Evolutionary conservation across 2,329 filamentous ascomycete genomes (phyloP).

Genomic region (Endocalyx cinctus): DNA sequence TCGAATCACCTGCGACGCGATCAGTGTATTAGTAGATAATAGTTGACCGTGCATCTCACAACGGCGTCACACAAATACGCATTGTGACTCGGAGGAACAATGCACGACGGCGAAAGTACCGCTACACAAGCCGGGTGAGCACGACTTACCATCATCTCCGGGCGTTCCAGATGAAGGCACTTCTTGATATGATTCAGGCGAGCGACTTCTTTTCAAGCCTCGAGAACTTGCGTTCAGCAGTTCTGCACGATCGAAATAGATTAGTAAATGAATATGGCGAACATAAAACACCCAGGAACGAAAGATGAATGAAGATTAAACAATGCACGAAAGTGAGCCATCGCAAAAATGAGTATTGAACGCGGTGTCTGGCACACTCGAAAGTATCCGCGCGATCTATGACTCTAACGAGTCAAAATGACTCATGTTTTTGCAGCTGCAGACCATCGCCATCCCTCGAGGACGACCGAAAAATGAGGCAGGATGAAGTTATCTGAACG

Average conservation of each 20-base stretch:
- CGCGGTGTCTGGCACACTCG: too few species aligned
- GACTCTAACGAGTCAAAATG: too few species aligned
- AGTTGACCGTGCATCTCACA: slow-evolving; percentile 19
- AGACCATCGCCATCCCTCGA: too few species aligned
- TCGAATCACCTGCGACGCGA: slow-evolving; percentile 38
- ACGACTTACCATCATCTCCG: slow-evolving; percentile 71
- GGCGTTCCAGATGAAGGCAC: slow-evolving; percentile 47
- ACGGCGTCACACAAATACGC: slow-evolving; percentile 26
- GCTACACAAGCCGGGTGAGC: slow-evolving; percentile 28
- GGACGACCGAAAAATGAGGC: too few species aligned
- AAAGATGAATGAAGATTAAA: too few species aligned
- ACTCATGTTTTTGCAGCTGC: too few species aligned
- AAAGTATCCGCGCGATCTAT: too few species aligned
- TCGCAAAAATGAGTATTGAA: slow-evolving; percentile 15
- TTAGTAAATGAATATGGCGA: slow-evolving; percentile 21
- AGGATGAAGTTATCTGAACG: too few species aligned
- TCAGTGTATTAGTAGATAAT: slow-evolving; percentile 18
- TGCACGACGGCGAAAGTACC: slow-evolving; percentile 18
- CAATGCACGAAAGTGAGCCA: slow-evolving; percentile 15
- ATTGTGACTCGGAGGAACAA: slow-evolving; percentile 17
- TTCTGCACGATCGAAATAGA: slow-evolving; percentile 34
- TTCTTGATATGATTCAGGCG: slow-evolving; percentile 62
- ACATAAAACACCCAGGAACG: too few species aligned
- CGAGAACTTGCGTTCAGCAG: slow-evolving; percentile 52
- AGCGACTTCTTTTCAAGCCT: slow-evolving; percentile 75